Percentiles rank a stretch among this genome's conserved stretches.
These are phyloP conservation scores for Neofusicoccum parvum DNA, from an alignment of 2,329 filamentous ascomycete genomes.

Conservation along the genomic window DNA sequence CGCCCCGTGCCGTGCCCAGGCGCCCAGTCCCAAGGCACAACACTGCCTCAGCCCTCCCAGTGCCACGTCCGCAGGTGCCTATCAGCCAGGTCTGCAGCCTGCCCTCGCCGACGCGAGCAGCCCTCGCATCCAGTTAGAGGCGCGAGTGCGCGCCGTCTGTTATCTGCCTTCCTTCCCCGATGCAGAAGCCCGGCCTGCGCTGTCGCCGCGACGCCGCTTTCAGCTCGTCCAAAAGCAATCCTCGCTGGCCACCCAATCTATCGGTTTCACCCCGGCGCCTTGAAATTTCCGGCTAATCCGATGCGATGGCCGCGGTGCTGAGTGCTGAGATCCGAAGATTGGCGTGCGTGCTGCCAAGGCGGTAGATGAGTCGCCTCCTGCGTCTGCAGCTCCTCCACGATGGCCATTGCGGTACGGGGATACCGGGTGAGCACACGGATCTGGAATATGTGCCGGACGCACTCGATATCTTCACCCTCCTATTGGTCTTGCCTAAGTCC, in stretches of 20 bases:
- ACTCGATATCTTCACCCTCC: neutral
- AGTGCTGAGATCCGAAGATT: slow-evolving; percentile 1
- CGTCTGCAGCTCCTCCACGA: neutral
- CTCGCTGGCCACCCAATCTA: neutral
- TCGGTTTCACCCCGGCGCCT: neutral
- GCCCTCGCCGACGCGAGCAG: neutral
- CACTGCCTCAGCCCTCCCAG: neutral
- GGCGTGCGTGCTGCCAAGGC: neutral
- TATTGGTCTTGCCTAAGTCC: neutral
- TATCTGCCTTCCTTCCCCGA: neutral
- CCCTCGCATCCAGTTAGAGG: neutral
- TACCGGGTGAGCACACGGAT: neutral
- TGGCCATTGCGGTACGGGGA: neutral
- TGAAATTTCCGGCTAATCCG: slow-evolving; percentile 8
- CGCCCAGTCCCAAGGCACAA: slow-evolving; percentile 1
- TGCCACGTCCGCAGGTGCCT: neutral
- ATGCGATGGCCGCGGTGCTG: neutral
- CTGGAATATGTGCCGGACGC: neutral
- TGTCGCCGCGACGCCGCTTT: neutral
- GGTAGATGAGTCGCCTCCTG: neutral
- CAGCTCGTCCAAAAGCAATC: neutral
- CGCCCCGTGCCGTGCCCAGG: slow-evolving; percentile 2
- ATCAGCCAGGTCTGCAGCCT: neutral
- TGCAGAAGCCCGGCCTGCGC: neutral
- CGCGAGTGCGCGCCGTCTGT: neutral